Conservation (phyloP, 2,329 filamentous ascomycete species). For the Falciphora oryzae region DNA sequence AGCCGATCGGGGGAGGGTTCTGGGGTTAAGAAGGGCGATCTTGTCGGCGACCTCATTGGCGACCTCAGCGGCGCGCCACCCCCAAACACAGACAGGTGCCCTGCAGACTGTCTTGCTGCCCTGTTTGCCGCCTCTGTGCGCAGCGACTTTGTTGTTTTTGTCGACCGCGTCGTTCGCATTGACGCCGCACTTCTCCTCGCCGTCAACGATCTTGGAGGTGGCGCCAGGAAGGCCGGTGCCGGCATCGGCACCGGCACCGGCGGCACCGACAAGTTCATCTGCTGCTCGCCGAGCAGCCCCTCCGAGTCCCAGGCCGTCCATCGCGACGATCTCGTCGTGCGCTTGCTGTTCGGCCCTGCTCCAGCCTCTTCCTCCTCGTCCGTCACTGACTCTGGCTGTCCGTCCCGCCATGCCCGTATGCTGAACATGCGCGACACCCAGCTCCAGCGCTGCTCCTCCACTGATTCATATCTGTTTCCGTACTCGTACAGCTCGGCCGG, state of each 20-base stretch:
- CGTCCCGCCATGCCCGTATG: conserved; percentile 5
- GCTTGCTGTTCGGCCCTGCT: conserved; percentile 6
- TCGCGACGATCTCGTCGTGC: conserved; percentile 15
- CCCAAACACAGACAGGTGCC: not conserved
- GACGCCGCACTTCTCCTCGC: not conserved
- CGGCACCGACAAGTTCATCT: conserved; percentile 3
- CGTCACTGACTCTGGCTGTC: not conserved
- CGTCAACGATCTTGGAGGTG: not conserved
- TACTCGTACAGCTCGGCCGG: conserved; percentile 30
- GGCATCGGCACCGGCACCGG: conserved; percentile 1
- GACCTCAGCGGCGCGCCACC: not conserved
- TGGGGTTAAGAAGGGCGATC: not conserved
- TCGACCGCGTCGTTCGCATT: not conserved
- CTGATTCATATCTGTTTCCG: conserved; percentile 44
- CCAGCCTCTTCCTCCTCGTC: conserved; percentile 5
- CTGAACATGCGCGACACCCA: conserved; percentile 17
- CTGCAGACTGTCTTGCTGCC: conserved; percentile 1
- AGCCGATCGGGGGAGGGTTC: not conserved
- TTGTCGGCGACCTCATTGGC: not conserved
- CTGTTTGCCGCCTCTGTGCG: not conserved
- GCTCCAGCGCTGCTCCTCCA: conserved; percentile 18
- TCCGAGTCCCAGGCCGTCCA: conserved; percentile 13
- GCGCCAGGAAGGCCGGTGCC: conserved; percentile 2
- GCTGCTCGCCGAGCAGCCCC: conserved; percentile 8
- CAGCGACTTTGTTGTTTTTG: not conserved